A percentile compares a stretch with the other conserved stretches of the same genome.
Evolutionary conservation across 306 rosid genomes (phyloP).

Genomic region (Psophocarpus tetragonolobus): DNA sequence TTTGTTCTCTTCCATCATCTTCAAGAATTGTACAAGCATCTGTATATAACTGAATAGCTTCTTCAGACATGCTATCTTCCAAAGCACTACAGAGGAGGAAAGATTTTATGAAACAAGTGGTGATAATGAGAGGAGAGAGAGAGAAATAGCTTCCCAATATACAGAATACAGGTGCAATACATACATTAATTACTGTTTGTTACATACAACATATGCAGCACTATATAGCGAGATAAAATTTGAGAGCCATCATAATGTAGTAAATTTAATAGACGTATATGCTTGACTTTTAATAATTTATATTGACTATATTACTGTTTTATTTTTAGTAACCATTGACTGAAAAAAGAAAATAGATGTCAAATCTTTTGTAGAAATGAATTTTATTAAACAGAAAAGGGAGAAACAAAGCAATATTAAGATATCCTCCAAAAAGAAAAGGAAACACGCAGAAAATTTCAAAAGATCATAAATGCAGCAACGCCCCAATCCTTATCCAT

Average conservation of each 20-base stretch:
- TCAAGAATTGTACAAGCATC: slow-evolving; percentile 88
- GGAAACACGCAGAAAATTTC: not conserved
- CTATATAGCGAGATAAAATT: not conserved
- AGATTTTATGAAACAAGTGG: slow-evolving; percentile 6
- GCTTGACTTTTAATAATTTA: slow-evolving; percentile 11
- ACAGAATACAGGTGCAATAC: slow-evolving; percentile 6
- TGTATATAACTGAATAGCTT: slow-evolving; percentile 81
- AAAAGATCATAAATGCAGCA: slow-evolving; percentile 16
- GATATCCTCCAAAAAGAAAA: slow-evolving; percentile 14
- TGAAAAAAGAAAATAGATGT: not conserved
- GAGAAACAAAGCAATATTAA: not conserved
- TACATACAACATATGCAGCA: slow-evolving; percentile 5
- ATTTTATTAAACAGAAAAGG: slow-evolving; percentile 5
- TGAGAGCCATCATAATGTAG: not conserved
- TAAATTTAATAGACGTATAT: slow-evolving; percentile 7
- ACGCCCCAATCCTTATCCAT: not conserved
- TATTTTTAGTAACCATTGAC: not conserved
- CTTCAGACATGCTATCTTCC: slow-evolving; percentile 82
- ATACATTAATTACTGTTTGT: not conserved
- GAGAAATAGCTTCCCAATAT: not conserved
- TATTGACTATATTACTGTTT: not conserved
- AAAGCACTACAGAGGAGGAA: slow-evolving; percentile 59
- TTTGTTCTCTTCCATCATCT: slow-evolving; percentile 91
- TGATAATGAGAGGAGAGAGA: not conserved
- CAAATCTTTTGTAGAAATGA: not conserved